A percentile compares a stretch with the other conserved stretches of the same genome.
Evolutionary conservation across 345 rosid species (phyloP).

Genomic region (Hibiscus syriacus): DNA sequence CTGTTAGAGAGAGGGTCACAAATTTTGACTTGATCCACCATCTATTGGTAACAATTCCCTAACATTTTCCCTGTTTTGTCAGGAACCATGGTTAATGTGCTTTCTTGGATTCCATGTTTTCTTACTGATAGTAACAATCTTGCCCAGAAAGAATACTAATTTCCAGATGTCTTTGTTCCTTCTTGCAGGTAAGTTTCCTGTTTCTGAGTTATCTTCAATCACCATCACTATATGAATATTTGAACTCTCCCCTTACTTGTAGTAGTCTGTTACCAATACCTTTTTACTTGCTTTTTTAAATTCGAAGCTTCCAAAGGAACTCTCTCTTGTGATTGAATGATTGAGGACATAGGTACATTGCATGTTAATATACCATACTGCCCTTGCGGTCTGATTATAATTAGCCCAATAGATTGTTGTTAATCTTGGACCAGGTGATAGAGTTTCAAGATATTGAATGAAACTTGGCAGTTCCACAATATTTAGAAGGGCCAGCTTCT

Average conservation of each 20-base stretch:
- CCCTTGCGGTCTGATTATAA: neutral
- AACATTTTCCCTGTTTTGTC: neutral
- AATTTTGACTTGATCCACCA: too few relatives aligned
- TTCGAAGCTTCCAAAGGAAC: neutral
- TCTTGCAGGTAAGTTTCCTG: conserved; percentile 51
- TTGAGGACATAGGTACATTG: neutral
- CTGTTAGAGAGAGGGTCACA: too few relatives aligned
- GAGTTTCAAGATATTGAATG: neutral
- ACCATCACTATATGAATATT: neutral
- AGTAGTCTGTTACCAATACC: neutral
- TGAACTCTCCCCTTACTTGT: neutral
- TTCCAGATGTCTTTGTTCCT: conserved; percentile 84
- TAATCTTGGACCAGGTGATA: too few relatives aligned
- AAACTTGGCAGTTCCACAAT: neutral
- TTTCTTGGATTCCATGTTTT: conserved; percentile 54
- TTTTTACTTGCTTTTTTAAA: neutral
- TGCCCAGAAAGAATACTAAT: conserved; percentile 60
- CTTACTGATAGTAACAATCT: conserved; percentile 41
- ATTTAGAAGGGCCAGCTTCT: neutral
- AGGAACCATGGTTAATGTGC: conserved; percentile 83
- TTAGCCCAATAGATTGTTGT: neutral
- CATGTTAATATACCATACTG: neutral
- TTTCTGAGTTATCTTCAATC: neutral
- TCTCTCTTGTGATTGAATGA: neutral
- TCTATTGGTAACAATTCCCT: neutral